Conservation (phyloP, 169 alveolate species). For the Cryptosporidium canis region DNA sequence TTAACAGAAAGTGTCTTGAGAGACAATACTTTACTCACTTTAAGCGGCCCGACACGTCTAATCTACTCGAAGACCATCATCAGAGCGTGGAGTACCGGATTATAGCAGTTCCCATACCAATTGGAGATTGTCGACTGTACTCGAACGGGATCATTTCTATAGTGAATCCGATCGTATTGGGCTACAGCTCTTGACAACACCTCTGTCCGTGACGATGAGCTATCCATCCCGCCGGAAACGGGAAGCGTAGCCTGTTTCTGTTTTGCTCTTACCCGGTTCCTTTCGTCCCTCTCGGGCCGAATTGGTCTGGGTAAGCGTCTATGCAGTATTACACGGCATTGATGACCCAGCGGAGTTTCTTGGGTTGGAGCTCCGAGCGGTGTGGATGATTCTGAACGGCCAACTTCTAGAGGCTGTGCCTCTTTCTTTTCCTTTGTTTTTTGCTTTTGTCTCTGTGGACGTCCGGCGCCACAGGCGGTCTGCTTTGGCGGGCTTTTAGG, state of each 20-base stretch:
- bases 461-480: background rate
- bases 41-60: background rate
- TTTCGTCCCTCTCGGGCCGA: background rate
- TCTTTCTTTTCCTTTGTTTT: background rate
- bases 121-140: slow-evolving; percentile 81
- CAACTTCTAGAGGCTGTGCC: background rate
- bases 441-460: background rate
- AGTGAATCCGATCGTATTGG: slow-evolving; percentile 82
- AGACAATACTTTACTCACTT: background rate
- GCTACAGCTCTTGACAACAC: slow-evolving; percentile 85
- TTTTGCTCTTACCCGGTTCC: background rate
- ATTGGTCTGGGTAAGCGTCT: slow-evolving; percentile 1
- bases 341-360: slow-evolving; percentile 57
- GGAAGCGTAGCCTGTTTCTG: slow-evolving; percentile 66
- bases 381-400: slow-evolving; percentile 75
- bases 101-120: background rate
- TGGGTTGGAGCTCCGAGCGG: slow-evolving; percentile 58
- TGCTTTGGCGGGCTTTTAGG: background rate
- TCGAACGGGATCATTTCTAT: slow-evolving; percentile 87
- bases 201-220: slow-evolving; percentile 86
- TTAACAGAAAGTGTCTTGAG: background rate
- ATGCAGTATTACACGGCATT: slow-evolving; percentile 46
- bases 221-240: slow-evolving; percentile 82
- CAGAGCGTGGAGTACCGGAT: background rate
- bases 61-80: slow-evolving; percentile 45